Evolutionary conservation across 257 asterid genomes (phyloP).

Genomic region (Penstemon eatonii): DNA sequence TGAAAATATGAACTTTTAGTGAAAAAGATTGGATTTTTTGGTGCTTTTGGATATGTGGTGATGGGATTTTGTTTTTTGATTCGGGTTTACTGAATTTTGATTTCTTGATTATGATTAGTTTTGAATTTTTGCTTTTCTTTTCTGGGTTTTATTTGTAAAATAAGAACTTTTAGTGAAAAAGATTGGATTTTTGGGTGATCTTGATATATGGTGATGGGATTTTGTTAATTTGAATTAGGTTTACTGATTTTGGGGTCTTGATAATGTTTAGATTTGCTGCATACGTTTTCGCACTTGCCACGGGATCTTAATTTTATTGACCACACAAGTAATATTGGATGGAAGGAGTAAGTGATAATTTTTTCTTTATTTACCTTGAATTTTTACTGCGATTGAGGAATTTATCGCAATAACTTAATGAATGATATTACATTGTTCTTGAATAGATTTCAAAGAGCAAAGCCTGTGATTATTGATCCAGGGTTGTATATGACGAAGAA

Average conservation of each 20-base stretch:
- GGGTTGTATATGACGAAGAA: slow-evolving; percentile 86
- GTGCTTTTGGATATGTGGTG: slow-evolving; percentile 4
- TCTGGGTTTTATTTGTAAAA: too few relatives aligned
- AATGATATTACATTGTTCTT: neutral
- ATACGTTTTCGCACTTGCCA: slow-evolving; percentile 75
- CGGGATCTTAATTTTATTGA: slow-evolving; percentile 96
- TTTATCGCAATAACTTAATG: neutral
- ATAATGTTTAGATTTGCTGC: slow-evolving; percentile 75
- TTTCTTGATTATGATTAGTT: slow-evolving; percentile 48
- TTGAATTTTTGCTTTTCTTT: slow-evolving; percentile 28
- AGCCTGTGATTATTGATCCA: slow-evolving; percentile 87
- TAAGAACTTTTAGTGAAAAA: too few relatives aligned
- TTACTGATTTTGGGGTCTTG: slow-evolving; percentile 23
- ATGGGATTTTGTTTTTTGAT: slow-evolving; percentile 9
- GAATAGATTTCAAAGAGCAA: slow-evolving; percentile 85
- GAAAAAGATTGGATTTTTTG: neutral
- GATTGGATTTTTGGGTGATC: neutral
- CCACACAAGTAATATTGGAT: slow-evolving; percentile 91
- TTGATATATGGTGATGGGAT: neutral
- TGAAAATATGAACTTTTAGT: too few relatives aligned
- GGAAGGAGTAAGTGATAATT: slow-evolving; percentile 83
- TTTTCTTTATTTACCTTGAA: neutral
- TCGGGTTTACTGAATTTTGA: slow-evolving; percentile 22
- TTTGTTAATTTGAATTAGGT: slow-evolving; percentile 10
- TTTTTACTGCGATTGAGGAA: neutral